A percentile compares a stretch with the other conserved stretches of the same genome.
These are phyloP conservation scores for Psophocarpus tetragonolobus DNA, from an alignment of 306 rosid genomes.

Conservation along the genomic window DNA sequence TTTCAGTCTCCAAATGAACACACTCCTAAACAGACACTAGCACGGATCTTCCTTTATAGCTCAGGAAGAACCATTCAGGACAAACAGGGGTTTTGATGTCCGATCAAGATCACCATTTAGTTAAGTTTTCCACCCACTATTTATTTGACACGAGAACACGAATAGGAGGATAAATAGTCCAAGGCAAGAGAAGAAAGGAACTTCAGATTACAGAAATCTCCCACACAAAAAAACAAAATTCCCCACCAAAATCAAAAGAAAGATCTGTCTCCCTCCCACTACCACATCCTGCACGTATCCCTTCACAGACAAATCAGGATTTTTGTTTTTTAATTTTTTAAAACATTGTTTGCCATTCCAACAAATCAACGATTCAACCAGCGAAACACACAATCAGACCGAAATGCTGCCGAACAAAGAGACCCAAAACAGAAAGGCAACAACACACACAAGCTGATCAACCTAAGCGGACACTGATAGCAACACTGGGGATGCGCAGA, in stretches of 20 bases:
- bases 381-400: conserved; percentile 27
- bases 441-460: conserved; percentile 47
- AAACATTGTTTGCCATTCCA: conserved; percentile 23
- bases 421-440: conserved; percentile 39
- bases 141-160: conserved; percentile 18
- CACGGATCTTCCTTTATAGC: conserved; percentile 28
- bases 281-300: conserved; percentile 9
- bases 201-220: conserved; percentile 32
- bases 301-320: conserved; percentile 16
- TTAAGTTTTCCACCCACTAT: background rate
- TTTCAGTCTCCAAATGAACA: conserved; percentile 8
- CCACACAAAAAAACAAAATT: background rate
- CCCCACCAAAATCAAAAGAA: conserved; percentile 25
- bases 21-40: conserved; percentile 16
- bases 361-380: conserved; percentile 30
- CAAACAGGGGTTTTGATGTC: conserved; percentile 18
- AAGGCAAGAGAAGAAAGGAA: conserved; percentile 26
- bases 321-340: background rate
- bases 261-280: conserved; percentile 37
- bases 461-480: conserved; percentile 49
- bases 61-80: conserved; percentile 3
- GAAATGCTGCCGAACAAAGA: conserved; percentile 33
- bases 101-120: conserved; percentile 22
- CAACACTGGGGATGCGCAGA: conserved; percentile 37
- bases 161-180: conserved; percentile 15